Base-by-base conservation (phyloP, 2,329 filamentous ascomycete species). In the Xylaria sp. region DNA sequence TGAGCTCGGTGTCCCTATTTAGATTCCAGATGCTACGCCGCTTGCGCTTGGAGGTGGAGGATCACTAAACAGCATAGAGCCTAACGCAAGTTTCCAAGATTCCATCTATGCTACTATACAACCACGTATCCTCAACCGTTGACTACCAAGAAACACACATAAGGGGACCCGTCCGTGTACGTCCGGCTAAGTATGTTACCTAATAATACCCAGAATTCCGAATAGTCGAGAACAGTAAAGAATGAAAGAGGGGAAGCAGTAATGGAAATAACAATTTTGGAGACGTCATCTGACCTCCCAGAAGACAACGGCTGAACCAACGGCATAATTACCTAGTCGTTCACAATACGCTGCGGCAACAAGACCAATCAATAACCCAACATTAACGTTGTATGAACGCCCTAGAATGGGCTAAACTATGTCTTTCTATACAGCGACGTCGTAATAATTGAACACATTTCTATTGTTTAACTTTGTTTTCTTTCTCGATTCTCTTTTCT, bases 1-100 rank as follows among this genome's bases (percentile, higher is more conserved):
- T 70, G 68, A 68, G 63, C 50, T 60, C 65, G 68, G 67, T 61
- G 59, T 64, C 42, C 51, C 63, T 44, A 40, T 63, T 42, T 51
- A 48, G 48, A 61, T 57, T 44, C 48, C 27, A 44, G 54, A 60
- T 63, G 63, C 63, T 63, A 63, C 59, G 59, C 65, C 58, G 63
- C 59, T 69, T 59, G 53, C 47, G 55, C 9, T 42, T 61, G 51
- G 21, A 23, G 53, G 32, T 55, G 35, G 32, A 51, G 44, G 44
- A 61, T 25, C 42, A 23, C 25, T 29, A 40, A 48, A 37, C 47
- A 66, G 35, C 44, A 37, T 6, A 27, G 54, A 27, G 54, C n/a
- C 48, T 51, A 13, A 51, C 21, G 12, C 37, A 62, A 62, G 42
- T 13, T 23, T 59, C 47, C 50, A 53, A 23, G 32, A 21, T 21